Evolutionary conservation across 2,329 filamentous ascomycete species (phyloP).

Genomic region (Alternaria sp.): DNA sequence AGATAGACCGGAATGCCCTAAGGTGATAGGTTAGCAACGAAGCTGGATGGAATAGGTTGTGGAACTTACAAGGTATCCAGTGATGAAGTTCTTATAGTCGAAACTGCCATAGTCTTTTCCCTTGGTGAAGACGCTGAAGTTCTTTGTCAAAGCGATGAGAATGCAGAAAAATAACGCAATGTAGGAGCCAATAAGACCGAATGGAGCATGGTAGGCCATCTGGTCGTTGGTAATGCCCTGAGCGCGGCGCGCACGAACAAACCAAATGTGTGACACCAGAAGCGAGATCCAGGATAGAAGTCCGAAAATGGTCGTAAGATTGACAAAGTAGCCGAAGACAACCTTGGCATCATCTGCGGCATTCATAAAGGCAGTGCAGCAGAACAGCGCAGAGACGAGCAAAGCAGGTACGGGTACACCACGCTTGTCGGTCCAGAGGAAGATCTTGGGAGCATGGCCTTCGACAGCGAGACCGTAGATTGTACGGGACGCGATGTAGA

Average conservation of each 20-base stretch:
- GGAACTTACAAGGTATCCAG: conserved; percentile 65
- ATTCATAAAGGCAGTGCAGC: conserved; percentile 71
- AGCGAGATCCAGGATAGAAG: conserved; percentile 61
- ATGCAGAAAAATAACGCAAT: conserved; percentile 74
- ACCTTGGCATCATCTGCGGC: conserved; percentile 51
- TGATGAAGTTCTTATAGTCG: conserved; percentile 80
- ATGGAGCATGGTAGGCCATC: conserved; percentile 70
- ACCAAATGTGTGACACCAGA: conserved; percentile 60
- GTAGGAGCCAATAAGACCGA: conserved; percentile 75
- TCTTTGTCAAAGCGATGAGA: conserved; percentile 82
- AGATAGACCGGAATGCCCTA: conserved; percentile 78
- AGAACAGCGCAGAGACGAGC: conserved; percentile 67
- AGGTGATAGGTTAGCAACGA: conserved; percentile 57
- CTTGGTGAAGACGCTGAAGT: conserved; percentile 75
- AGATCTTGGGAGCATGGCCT: conserved; percentile 75
- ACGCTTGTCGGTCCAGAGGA: conserved; percentile 74
- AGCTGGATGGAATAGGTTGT: neutral
- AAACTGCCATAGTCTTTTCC: conserved; percentile 61
- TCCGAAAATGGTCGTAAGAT: conserved; percentile 54
- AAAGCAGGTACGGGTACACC: conserved; percentile 77
- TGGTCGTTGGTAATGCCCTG: conserved; percentile 56
- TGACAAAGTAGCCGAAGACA: conserved; percentile 61
- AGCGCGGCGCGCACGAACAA: conserved; percentile 56
- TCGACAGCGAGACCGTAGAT: conserved; percentile 77
- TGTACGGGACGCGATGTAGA: conserved; percentile 78